Base-by-base conservation (phyloP, 495 filamentous ascomycete species). In the Daldinia vernicosa region DNA sequence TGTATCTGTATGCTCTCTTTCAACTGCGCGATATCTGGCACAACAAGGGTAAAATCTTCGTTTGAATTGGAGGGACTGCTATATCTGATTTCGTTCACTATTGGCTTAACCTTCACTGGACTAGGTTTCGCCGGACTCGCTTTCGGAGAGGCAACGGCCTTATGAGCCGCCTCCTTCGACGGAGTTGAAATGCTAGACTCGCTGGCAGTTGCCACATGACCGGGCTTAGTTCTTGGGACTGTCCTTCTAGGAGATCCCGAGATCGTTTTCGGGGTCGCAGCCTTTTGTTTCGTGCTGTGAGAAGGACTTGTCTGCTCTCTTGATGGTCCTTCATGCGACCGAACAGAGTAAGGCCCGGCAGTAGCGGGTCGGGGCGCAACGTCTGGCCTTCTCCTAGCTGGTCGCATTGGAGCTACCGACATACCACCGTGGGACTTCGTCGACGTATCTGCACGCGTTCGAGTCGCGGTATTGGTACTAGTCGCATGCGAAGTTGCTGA, bases 321-420 rank as follows among this genome's bases (percentile, higher is more conserved):
- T 0, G 81, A 81, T 3, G 80, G 77, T 12, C 76, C 78, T 30
- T 84, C 83, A 47, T 83, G 80, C 15, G 77, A 75, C 64, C 86
- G 74, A n/a, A 87, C 84, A 11, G 86, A 88, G 71, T 88, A 88
- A 0, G 85, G 86, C 0, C 86, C 86, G 11, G 85, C 86, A 4
- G 86, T 88, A 37, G 86, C 86, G 11, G 86, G 86, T 61, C 86
- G 77, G 39, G 83, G 78, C 45, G 79, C 77, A 60, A 84, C 77
- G 54, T 87, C 85, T 6, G 84, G 83, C 58, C 81, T 78, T 68
- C 78, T 83, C 64, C 78, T 84, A 19, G 80, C 79, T 39, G 86
- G 86, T 55, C 86, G 79, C 81, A 87, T 82, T 3, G 86, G 86
- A 9, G 86, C 86, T 14, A 84, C 86, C 1, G 85, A 87, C 52